These are phyloP conservation scores for Boletus smithii DNA, from an alignment of 1,284 basidiomycete species.

Conservation along the genomic window DNA sequence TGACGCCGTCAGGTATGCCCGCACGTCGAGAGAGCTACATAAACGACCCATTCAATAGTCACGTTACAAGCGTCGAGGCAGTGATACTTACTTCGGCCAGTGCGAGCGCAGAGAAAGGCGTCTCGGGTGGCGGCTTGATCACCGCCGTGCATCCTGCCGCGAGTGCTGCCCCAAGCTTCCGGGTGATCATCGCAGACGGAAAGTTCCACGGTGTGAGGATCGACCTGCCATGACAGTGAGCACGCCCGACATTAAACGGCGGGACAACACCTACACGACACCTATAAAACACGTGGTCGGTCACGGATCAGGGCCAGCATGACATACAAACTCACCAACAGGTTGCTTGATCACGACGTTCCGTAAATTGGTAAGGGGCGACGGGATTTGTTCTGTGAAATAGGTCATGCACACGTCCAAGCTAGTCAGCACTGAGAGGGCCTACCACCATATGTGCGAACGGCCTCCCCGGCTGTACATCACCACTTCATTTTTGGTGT, in stretches of 20 bases:
- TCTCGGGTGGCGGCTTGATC: constrained; percentile 94
- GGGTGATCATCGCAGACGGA: constrained; percentile 91
- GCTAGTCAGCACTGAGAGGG: background rate
- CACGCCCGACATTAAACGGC: background rate
- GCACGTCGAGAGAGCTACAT: constrained; percentile 78
- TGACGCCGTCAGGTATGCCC: constrained; percentile 90
- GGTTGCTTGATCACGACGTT: constrained; percentile 96
- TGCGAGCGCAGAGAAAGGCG: constrained; percentile 91
- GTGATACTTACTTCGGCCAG: constrained; percentile 62
- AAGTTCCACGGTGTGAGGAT: constrained; percentile 90
- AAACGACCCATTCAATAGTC: background rate
- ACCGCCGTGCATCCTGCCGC: constrained; percentile 96
- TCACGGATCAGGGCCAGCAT: background rate
- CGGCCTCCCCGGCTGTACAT: constrained; percentile 76
- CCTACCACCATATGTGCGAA: constrained; percentile 78
- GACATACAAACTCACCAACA: constrained; percentile 55
- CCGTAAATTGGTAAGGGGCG: constrained; percentile 65
- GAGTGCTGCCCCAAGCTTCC: constrained; percentile 86
- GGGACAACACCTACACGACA: constrained; percentile 49
- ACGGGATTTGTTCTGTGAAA: constrained; percentile 75
- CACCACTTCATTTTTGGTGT: background rate
- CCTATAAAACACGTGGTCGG: constrained; percentile 35
- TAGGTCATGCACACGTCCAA: constrained; percentile 3
- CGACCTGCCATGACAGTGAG: constrained; percentile 43
- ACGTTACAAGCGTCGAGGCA: background rate